Base-by-base conservation (phyloP, 345 rosid species). In the Conringia planisiliqua region DNA sequence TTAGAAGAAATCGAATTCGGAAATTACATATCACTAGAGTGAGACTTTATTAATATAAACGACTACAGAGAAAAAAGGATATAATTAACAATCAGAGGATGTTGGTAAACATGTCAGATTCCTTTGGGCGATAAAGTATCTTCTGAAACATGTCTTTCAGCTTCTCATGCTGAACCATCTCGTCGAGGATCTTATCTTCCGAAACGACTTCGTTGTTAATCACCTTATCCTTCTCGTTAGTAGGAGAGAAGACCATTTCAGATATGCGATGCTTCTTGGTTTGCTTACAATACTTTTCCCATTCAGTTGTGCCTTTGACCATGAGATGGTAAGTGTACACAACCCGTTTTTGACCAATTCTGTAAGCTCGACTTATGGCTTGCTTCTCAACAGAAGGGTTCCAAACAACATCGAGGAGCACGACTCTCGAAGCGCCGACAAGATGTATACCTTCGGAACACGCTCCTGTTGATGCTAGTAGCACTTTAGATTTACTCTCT, bases 381-480 rank as follows among this genome's bases (percentile, higher is more conserved):
- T 94, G 97, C 46, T 85, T 85, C 69, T 84, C 96, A 3, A 91
- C 93, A 1, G 94, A 78, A 2, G 97, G 98, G 73, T 94, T 94
- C 97, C 96, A 91, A 16, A 84, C 85, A 5, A 90, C 92, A 51
- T 91, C 97, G 4, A 94, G 88, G 52, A 89, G 72, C 27, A 94
- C 77, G n/a, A 91, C 95, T 76, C 96, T 84, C 0, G 98, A 94
- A 16, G 93, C 96, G 0, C 96, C 97, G 4, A 88, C 85, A 2
- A 94, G 90, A 75, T 75, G 85, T 35, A 91, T 91, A 11, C 97
- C 95, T 69, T 88, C 96, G 0, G 83, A 85, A 74, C 96, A 91
- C 3, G 97, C 91, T 78, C 44, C 84, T 27, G 78, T 88, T 7
- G 96, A 88, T 39, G 97, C 97, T 51, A 91, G 86, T 77, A 94